These are phyloP conservation scores for Chrysanthemum makinoi DNA, from an alignment of 129 eudicot species.

Conservation along the genomic window DNA sequence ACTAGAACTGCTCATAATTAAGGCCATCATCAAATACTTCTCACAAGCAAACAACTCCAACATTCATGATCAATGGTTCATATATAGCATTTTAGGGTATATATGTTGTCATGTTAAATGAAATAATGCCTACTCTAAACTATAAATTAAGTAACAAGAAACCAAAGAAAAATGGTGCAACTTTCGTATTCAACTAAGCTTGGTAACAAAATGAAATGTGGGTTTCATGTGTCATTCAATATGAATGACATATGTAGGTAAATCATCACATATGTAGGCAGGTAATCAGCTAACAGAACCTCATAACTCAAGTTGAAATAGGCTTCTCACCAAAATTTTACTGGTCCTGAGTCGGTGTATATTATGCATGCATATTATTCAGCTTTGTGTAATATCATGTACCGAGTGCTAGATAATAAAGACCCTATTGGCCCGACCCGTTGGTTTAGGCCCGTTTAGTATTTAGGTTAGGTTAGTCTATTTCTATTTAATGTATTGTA, in stretches of 20 bases:
- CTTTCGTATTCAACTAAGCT: conserved; percentile 20
- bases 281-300: too few relatives aligned
- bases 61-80: neutral
- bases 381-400: too few relatives aligned
- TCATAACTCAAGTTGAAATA: too few relatives aligned
- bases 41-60: neutral
- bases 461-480: too few relatives aligned
- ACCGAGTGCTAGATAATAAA: too few relatives aligned
- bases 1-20: neutral
- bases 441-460: too few relatives aligned
- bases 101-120: conserved; percentile 2
- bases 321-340: too few relatives aligned
- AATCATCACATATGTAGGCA: too few relatives aligned
- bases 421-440: too few relatives aligned
- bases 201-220: conserved; percentile 11
- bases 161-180: conserved; percentile 1
- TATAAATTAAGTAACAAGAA: conserved; percentile 8
- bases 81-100: neutral
- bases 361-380: too few relatives aligned
- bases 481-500: too few relatives aligned
- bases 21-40: conserved; percentile 19
- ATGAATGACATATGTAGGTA: conserved; percentile 11
- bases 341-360: too few relatives aligned
- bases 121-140: neutral
- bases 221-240: conserved; percentile 27